Evolutionary conservation across 2,329 filamentous ascomycete genomes (phyloP).

Genomic region (Colletotrichum euphorbiae): DNA sequence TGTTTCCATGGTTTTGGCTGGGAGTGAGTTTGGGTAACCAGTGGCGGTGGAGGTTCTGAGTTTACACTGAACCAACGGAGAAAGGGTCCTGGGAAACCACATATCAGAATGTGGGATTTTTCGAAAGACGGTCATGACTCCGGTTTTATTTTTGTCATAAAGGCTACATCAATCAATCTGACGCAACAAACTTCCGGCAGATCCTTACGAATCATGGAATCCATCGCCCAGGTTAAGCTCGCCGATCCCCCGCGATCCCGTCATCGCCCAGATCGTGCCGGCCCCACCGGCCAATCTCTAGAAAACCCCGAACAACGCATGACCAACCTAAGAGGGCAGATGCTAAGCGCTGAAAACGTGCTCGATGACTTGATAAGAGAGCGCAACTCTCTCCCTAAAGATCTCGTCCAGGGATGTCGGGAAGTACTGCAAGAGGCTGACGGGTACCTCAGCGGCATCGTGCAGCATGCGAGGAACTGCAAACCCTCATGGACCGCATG

Average conservation of each 20-base stretch:
- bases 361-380: no score
- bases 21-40: not conserved
- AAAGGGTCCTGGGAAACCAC: slow-evolving; percentile 1
- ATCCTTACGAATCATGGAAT: slow-evolving; percentile 27
- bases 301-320: not conserved
- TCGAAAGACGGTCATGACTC: not conserved
- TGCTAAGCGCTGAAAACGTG: no score
- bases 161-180: slow-evolving; percentile 1
- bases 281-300: not conserved
- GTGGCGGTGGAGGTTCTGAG: not conserved
- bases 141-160: not conserved
- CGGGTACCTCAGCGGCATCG: no score
- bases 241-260: slow-evolving; percentile 33
- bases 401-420: no score
- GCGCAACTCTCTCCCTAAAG: no score
- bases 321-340: not conserved
- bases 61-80: not conserved
- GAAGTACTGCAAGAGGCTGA: no score
- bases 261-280: slow-evolving; percentile 1
- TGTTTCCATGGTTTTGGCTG: not conserved
- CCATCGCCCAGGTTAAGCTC: not conserved
- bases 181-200: slow-evolving; percentile 9
- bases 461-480: no score
- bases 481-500: no score
- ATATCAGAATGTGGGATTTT: not conserved